Evolutionary conservation across 495 filamentous ascomycete genomes (phyloP).

Genomic region (Amniculicola lignicola): DNA sequence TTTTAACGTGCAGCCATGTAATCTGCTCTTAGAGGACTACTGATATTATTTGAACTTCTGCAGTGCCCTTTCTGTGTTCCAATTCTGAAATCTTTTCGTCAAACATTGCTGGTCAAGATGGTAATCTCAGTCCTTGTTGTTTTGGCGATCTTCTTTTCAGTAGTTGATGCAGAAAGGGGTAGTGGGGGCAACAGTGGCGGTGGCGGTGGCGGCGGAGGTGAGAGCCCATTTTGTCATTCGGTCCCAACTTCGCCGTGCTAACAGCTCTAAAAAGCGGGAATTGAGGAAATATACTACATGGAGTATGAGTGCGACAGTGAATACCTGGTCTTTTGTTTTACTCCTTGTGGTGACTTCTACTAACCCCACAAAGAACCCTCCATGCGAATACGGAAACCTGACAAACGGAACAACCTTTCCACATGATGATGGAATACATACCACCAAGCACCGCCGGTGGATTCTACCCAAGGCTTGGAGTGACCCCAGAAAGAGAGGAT

Average conservation of each 20-base stretch:
- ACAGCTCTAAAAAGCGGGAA: not conserved
- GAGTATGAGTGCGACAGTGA: conserved; percentile 1
- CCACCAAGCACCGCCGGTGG: not conserved
- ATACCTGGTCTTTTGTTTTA: not conserved
- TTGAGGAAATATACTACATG: not conserved
- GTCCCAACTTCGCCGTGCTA: no score
- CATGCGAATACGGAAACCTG: no score
- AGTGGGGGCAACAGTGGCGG: conserved; percentile 1
- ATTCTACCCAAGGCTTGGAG: not conserved
- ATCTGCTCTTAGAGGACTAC: no score
- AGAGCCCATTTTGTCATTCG: no score
- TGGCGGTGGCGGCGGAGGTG: conserved; percentile 1
- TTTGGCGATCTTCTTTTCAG: not conserved
- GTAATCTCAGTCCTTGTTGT: not conserved
- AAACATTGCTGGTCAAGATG: no score
- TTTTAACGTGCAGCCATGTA: no score
- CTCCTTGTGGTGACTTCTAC: not conserved
- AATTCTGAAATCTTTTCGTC: no score
- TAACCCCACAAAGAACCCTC: no score
- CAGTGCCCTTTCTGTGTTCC: no score
- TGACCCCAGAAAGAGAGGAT: not conserved
- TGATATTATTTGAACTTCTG: no score
- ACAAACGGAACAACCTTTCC: no score
- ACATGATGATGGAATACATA: not conserved
- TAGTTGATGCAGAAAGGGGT: not conserved